Evolutionary conservation across 805 yeast genomes (phyloP), one percentile per base, ranked within the genome.

Genomic region (Wickerhamiella dianesei): DNA sequence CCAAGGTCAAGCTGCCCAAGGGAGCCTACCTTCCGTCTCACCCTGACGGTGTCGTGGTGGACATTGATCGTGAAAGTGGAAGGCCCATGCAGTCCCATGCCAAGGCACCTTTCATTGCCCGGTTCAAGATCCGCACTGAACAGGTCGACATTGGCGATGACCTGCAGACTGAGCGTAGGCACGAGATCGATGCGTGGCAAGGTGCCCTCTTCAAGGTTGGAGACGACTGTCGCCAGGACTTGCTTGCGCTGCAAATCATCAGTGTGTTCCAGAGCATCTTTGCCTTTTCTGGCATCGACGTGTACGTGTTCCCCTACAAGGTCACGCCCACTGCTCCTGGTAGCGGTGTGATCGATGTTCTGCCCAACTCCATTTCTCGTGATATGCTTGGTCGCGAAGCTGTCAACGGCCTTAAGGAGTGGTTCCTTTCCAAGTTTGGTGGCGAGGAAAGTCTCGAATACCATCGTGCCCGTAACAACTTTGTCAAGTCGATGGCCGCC

Each of bases 311-410:
- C 66, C 98, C 99, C 1, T 76, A 92, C 64, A 70, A 96, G 54
- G 98, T 92, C 21, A 88, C 96, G 0, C 98, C 99, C 1, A 92
- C 99, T 8, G 96, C 95, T 2, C 97, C 98, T 1, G 98, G 99
- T 0, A 88, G 97, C 69, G 99, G 99, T 65, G 94, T 92, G 40
- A 92, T 92, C 67, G 99, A 94, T 62, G 98, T 94, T 29, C 72
- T 92, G 54, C 98, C 98, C 32, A 84, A 89, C 61, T 82, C 96
- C 4, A 80, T 86, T 21, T 86, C 96, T 40, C 78, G 99, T 67
- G 99, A 92, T 66, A 89, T 92, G 97, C 73, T 92, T 45, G 99
- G 99, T 39, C 77, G 99, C 59, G 99, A 92, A 61, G 98, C 98
- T 1, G 98, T 92, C 21, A 92, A 92, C 64, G 98, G 97, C 2